Base-by-base conservation (phyloP, 75 land plant species). In the Gnetum montanum region DNA sequence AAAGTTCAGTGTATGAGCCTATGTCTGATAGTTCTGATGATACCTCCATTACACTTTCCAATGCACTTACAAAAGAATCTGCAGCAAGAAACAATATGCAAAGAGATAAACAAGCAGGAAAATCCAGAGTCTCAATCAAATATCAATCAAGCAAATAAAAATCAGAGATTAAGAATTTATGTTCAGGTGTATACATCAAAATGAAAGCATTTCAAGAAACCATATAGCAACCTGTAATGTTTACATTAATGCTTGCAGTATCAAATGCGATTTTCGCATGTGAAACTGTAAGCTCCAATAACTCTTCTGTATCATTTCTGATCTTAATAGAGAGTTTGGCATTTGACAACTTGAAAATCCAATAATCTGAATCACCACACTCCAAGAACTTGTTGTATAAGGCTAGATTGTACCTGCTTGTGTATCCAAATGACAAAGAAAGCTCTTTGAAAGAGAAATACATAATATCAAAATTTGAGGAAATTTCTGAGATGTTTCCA, bases 291-390 rank as follows among this genome's bases (percentile, higher is more conserved):
- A 45, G 6, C 46, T 22, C 46, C 48, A 11, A 3, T 29, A 31
- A 36, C 28, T 34, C 18, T 31, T 56, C 34, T 37, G 8, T 27
- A 28, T 49, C 53, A n/a, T 41, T 51, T 2, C 80, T 80, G 50
- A 84, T 76, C 58, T 65, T 74, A 12, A 84, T 15, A 65, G 71
- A 80, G 12, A 84, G 16, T 64, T 76, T 74, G 54, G 69, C 76
- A 69, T 60, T 62, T 13, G 70, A n/a, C n/a, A n/a, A n/a, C n/a
- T n/a, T n/a, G n/a, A n/a, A n/a, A n/a, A n/a, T n/a, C n/a, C n/a
- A n/a, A n/a, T n/a, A n/a, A n/a, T n/a, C n/a, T n/a, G n/a, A n/a
- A n/a, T n/a, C n/a, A n/a, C n/a, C n/a, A n/a, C n/a, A n/a, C n/a
- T n/a, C n/a, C n/a, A n/a, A n/a, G n/a, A n/a, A n/a, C n/a, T n/a